Base-by-base conservation (phyloP, 2,329 filamentous ascomycete species). In the Diaporthe humulicola region DNA sequence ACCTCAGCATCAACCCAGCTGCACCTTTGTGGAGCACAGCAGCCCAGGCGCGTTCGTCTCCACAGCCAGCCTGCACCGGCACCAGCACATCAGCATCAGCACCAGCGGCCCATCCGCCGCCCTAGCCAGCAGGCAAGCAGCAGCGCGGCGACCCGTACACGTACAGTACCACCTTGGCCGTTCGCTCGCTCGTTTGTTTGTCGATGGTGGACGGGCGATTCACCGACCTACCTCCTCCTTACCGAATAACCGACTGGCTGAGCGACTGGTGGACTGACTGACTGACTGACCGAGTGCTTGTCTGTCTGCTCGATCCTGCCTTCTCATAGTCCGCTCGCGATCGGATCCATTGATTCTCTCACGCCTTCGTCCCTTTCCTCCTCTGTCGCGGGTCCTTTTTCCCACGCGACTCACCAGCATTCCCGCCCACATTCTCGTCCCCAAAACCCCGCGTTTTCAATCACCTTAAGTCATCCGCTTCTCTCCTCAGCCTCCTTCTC, bases 1-100 rank as follows among this genome's bases (percentile, higher is more conserved):
- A 70, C 71, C 48, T 58, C 2, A 45, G 22, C 58, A 72, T n/a
- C 36, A 38, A 40, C 48, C 45, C 15, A 36, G 64, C 67, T 72
- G 61, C 45, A 69, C 3, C 10, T 42, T 72, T 76, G 60, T 70
- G 74, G 73, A 76, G 74, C 61, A 61, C 71, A 17, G 54, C 64
- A 50, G 61, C 38, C 54, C 52, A 60, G 69, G 67, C 56, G 58
- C 58, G 33, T 42, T 19, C 56, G 28, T 74, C 73, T 61, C 71
- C 57, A 42, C 36, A 52, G 19, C 4, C 48, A 28, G 48, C 38
- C 61, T 56, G 54, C 64, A 60, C 15, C 40, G 22, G 42, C 36
- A 69, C 36, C 72, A 61, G 22, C 56, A 30, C 25, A 66, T n/a
- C 61, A 36, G 58, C 15, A 48, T 7, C 10, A 54, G 64, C 64